Evolutionary conservation across 2,329 filamentous ascomycete genomes (phyloP).

Genomic region (Trichoderma cornu-damae): DNA sequence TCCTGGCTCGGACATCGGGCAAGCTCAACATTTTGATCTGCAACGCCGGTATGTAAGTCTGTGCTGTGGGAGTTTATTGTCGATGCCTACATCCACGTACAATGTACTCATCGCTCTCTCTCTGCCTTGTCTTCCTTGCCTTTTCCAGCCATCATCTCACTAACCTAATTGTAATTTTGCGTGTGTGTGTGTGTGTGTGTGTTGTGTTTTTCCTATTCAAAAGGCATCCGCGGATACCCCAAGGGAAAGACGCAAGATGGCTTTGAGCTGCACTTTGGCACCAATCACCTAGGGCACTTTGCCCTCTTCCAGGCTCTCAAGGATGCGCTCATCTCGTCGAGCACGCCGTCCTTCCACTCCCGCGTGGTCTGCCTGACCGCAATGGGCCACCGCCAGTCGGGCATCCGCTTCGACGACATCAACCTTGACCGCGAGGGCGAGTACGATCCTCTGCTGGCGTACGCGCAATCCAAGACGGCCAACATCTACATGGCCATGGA

Average conservation of each 20-base stretch:
- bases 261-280: conserved; percentile 47
- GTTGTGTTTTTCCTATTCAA: too few species aligned
- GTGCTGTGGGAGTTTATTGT: background rate
- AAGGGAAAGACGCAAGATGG: conserved; percentile 38
- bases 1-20: conserved; percentile 17
- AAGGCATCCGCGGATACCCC: conserved; percentile 36
- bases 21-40: conserved; percentile 34
- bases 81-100: background rate
- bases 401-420: conserved; percentile 17
- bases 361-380: conserved; percentile 44
- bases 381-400: conserved; percentile 35
- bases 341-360: conserved; percentile 35
- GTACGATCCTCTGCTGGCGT: conserved; percentile 33
- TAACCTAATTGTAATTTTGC: too few species aligned
- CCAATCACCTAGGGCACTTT: conserved; percentile 45
- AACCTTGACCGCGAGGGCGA: conserved; percentile 21
- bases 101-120: too few species aligned
- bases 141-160: background rate
- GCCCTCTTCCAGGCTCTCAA: conserved; percentile 42
- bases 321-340: conserved; percentile 22
- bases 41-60: conserved; percentile 45
- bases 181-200: too few species aligned
- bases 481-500: conserved; percentile 48
- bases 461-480: conserved; percentile 47
- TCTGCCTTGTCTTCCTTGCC: too few species aligned